Conservation (phyloP, 1,284 basidiomycete species). For the Cronartium quercuum region DNA sequence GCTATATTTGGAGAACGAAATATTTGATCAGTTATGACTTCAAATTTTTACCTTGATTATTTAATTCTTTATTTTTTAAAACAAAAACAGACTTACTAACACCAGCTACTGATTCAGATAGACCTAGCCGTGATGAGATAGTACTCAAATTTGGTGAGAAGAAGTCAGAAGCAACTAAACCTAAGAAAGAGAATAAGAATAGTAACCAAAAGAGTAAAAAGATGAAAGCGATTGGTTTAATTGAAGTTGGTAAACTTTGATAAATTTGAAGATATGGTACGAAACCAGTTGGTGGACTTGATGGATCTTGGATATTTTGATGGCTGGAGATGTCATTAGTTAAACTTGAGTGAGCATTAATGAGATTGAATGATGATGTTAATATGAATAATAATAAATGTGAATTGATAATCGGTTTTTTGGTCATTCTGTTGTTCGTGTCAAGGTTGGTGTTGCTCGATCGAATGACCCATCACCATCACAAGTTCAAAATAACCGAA, state of each 20-base stretch:
- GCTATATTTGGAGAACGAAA: conserved; percentile 54
- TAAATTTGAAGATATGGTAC: background rate
- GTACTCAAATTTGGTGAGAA: conserved; percentile 87
- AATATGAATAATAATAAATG: too few species aligned
- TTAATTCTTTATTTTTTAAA: background rate
- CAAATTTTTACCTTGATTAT: background rate
- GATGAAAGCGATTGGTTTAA: conserved; percentile 56
- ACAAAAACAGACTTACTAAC: conserved; percentile 35
- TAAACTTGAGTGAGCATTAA: too few species aligned
- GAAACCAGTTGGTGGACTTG: background rate
- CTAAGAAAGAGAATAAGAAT: conserved; percentile 78
- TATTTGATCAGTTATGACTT: background rate
- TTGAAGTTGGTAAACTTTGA: background rate
- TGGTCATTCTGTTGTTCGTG: too few species aligned
- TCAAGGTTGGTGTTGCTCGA: too few species aligned
- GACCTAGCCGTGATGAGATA: conserved; percentile 68
- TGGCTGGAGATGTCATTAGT: too few species aligned
- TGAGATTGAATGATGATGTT: too few species aligned
- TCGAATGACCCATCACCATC: too few species aligned
- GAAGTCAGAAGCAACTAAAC: conserved; percentile 88
- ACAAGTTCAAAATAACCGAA: too few species aligned
- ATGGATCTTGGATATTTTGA: too few species aligned
- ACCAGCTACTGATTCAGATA: conserved; percentile 71
- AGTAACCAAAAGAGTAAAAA: conserved; percentile 66
- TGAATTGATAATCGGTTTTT: too few species aligned